Evolutionary conservation across 2,329 filamentous ascomycete species (phyloP).

Genomic region (Ascochyta lentis): DNA sequence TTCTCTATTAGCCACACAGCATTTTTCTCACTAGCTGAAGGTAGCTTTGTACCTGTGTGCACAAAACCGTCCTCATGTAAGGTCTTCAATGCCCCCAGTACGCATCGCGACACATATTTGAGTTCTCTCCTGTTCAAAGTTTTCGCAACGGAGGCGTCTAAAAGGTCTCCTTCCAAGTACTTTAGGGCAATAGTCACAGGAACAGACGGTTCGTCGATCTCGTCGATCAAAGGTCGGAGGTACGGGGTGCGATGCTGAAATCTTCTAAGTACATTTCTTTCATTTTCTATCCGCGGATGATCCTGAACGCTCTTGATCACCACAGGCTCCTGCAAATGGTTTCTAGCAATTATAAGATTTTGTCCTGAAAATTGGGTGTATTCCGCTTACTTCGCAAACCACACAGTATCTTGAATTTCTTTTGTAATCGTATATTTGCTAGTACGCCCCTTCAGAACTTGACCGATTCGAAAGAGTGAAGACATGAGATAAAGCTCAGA

Average conservation of each 20-base stretch:
- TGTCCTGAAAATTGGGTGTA: not conserved
- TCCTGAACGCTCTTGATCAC: constrained; percentile 34
- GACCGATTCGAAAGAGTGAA: constrained; percentile 25
- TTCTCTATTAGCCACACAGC: constrained; percentile 23
- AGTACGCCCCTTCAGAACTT: constrained; percentile 20
- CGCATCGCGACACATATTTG: constrained; percentile 23
- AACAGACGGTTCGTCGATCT: constrained; percentile 29
- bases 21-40: not conserved
- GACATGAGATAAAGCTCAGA: constrained; percentile 7
- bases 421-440: constrained; percentile 25
- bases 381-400: constrained; percentile 28
- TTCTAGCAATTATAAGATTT: not conserved
- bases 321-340: constrained; percentile 12
- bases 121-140: constrained; percentile 27
- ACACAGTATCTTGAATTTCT: constrained; percentile 25
- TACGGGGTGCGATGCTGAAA: constrained; percentile 31
- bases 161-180: constrained; percentile 31
- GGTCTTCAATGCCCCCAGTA: constrained; percentile 32
- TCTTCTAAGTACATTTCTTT: constrained; percentile 34
- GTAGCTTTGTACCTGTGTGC: constrained; percentile 27
- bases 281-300: constrained; percentile 33
- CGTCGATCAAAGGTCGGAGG: constrained; percentile 38
- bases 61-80: constrained; percentile 38
- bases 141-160: constrained; percentile 18
- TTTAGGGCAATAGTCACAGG: constrained; percentile 31